Conservation (phyloP, 176 grass and related monocot genomes). For the Dendrocalamus sinicus region DNA sequence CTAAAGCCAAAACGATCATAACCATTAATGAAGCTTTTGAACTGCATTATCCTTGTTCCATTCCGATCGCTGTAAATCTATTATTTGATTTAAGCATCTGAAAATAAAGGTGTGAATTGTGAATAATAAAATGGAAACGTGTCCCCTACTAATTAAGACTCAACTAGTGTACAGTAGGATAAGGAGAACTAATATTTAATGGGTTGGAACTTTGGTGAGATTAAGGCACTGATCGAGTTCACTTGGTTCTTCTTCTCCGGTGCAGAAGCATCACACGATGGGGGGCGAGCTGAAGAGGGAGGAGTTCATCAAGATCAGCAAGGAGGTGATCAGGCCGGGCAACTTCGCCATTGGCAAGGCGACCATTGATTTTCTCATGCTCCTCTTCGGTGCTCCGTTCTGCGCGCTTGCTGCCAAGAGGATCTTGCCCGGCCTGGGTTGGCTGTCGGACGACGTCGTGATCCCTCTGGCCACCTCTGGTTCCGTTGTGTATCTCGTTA, state of each 20-base stretch:
- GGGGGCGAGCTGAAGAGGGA: slow-evolving; percentile 19
- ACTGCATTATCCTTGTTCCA: too few relatives aligned
- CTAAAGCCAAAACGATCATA: too few relatives aligned
- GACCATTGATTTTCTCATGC: slow-evolving; percentile 5
- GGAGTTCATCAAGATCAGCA: slow-evolving; percentile 48
- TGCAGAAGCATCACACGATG: slow-evolving; percentile 37
- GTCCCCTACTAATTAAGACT: background rate
- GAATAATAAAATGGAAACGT: too few relatives aligned
- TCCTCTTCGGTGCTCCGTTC: slow-evolving; percentile 55
- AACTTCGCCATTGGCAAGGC: slow-evolving; percentile 54
- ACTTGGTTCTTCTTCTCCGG: background rate
- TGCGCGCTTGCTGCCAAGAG: slow-evolving; percentile 45
- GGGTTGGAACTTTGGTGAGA: background rate
- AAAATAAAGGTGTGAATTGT: too few relatives aligned
- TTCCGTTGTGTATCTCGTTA: slow-evolving; percentile 48
- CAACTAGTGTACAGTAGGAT: background rate
- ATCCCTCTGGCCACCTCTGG: slow-evolving; percentile 59
- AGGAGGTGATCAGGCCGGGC: slow-evolving; percentile 15
- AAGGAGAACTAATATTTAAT: background rate
- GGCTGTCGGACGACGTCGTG: slow-evolving; percentile 62
- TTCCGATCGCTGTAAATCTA: too few relatives aligned
- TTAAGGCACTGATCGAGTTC: background rate
- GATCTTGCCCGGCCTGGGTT: slow-evolving; percentile 54
- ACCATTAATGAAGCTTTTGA: too few relatives aligned
- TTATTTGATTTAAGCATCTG: background rate